Evolutionary conservation across 306 rosid genomes (phyloP), one percentile per base, ranked within the genome.

Genomic region (Betula pendula): DNA sequence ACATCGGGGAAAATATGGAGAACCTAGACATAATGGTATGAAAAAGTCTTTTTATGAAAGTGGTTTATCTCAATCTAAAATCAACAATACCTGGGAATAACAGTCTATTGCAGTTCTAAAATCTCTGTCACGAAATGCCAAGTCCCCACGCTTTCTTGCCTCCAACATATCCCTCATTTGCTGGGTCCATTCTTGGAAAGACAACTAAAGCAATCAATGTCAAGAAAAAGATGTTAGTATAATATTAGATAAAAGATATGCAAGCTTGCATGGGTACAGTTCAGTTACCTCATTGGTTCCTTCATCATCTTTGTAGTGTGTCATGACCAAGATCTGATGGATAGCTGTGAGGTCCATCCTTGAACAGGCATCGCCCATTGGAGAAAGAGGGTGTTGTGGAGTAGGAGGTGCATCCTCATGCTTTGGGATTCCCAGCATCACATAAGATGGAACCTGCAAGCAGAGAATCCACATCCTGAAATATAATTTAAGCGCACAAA

Each of bases 141-240:
- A 63, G 84, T 93, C 94, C 19, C 92, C 94, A 15, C 86, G 89
- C 83, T 89, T 90, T 81, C 96, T 82, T 60, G 94, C 94, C 74
- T 82, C 91, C 83, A 89, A 76, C 91, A 89, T 86, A 72, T 93
- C 96, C 80, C 89, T 87, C 85, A 88, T 88, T 76, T 88, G 94
- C 73, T 89, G 96, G 42, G 91, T 90, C 94, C 96, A 93, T 79
- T 89, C 97, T 89, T 90, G 96, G 88, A 90, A 93, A 79, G 91
- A 93, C 80, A 90, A 76, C 90, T 89, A 45, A 53, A 63, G 27
- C 74, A 79, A n/a, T 59, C 49, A 29, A 35, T 42, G 44, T 56
- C 55, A 75, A 72, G 24, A n/a, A 59, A 38, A 10, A 25, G 51
- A 29, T 14, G 73, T 76, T 72, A 82, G 70, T 15, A 71, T 50